Conservation (phyloP, 2,329 filamentous ascomycete genomes). For the Aspergillus quadricinctus region DNA sequence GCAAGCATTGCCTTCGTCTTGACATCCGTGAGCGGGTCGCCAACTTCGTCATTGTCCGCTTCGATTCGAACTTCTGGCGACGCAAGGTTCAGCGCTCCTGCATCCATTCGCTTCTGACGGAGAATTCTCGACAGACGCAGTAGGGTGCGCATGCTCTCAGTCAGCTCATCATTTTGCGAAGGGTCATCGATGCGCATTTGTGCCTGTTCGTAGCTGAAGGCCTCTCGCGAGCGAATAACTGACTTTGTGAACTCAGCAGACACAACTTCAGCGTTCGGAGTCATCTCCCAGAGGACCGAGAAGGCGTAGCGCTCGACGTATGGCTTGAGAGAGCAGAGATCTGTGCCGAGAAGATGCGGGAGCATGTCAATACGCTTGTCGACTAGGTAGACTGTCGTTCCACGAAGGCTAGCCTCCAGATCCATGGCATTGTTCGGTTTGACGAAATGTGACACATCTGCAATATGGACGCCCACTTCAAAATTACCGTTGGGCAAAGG, state of each 20-base stretch:
- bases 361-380: slow-evolving; percentile 99
- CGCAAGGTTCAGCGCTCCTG: slow-evolving; percentile 88
- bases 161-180: slow-evolving; percentile 83
- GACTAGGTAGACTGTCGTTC: slow-evolving; percentile 94
- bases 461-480: slow-evolving; percentile 96
- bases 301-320: slow-evolving; percentile 94
- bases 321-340: slow-evolving; percentile 93
- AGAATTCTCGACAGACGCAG: slow-evolving; percentile 88
- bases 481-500: slow-evolving; percentile 86
- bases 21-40: slow-evolving; percentile 83
- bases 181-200: slow-evolving; percentile 89
- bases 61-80: slow-evolving; percentile 98
- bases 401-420: slow-evolving; percentile 84
- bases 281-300: slow-evolving; percentile 84
- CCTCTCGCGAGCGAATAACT: slow-evolving; percentile 92
- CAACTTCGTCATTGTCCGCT: slow-evolving; percentile 91
- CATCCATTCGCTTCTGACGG: slow-evolving; percentile 92
- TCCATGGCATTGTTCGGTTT: slow-evolving; percentile 98
- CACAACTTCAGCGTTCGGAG: slow-evolving; percentile 77
- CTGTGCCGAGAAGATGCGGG: slow-evolving; percentile 90
- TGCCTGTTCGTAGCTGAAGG: slow-evolving; percentile 96
- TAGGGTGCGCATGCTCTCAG: slow-evolving; percentile 79
- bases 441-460: slow-evolving; percentile 98
- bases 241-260: slow-evolving; percentile 91
- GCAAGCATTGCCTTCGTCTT: slow-evolving; percentile 92